phyloP scores from a whole-genome alignment of 345 rosid species.

The Pistacia vera region DNA sequence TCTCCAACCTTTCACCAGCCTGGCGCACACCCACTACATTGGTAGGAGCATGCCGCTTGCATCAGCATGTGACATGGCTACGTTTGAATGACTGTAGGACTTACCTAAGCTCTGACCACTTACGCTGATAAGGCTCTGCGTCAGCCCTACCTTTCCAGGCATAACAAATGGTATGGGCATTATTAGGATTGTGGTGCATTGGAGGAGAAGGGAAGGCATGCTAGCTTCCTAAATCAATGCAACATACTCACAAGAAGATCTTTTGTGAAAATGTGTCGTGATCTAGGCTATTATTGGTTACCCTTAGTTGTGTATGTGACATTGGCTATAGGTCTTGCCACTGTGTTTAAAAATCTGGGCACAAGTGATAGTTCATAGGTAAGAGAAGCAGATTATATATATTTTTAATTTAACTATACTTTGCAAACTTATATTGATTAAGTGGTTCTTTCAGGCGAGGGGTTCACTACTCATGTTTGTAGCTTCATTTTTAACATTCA shows the following conservation, averaged over 20 bases:
- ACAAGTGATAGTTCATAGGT: conserved; percentile 22
- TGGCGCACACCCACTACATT: too few species aligned
- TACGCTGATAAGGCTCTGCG: too few species aligned
- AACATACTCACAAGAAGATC: conserved; percentile 51
- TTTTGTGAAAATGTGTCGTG: conserved; percentile 61
- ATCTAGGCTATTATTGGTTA: conserved; percentile 64
- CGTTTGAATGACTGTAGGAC: too few species aligned
- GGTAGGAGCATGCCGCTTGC: too few species aligned
- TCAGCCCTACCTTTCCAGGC: too few species aligned
- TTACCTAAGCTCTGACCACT: too few species aligned
- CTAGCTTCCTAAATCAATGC: conserved; percentile 43
- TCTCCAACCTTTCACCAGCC: too few species aligned
- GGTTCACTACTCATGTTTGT: conserved; percentile 49
- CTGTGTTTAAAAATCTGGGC: conserved; percentile 35
- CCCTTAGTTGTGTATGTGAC: conserved; percentile 47
- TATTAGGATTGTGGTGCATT: conserved; percentile 20
- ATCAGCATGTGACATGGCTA: too few species aligned
- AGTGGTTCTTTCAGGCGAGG: conserved; percentile 37
- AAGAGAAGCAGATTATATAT: neutral
- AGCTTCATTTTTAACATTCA: conserved; percentile 48
- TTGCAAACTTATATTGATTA: neutral
- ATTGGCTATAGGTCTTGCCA: conserved; percentile 42
- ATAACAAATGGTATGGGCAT: neutral
- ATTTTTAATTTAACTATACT: too few species aligned
- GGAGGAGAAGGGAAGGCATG: conserved; percentile 32